These are phyloP conservation scores for Blepharisma japonicum DNA, from an alignment of 73 alveolate genomes.

Conservation along the genomic window DNA sequence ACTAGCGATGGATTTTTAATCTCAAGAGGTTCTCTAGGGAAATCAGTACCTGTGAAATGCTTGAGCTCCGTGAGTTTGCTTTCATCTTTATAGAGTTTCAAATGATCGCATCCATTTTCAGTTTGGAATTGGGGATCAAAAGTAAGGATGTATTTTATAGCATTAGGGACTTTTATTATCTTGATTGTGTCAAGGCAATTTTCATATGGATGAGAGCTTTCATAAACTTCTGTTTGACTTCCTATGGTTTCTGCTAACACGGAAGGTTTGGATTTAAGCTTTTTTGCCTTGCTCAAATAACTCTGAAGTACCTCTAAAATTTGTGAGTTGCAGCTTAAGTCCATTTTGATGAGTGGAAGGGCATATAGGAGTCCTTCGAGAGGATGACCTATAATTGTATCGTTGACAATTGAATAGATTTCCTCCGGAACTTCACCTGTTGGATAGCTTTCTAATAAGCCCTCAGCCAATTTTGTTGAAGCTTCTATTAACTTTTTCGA, in stretches of 20 bases:
- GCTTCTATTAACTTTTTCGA: too few relatives aligned
- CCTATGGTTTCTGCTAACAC: background rate
- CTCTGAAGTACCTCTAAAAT: too few relatives aligned
- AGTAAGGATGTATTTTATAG: constrained; percentile 5
- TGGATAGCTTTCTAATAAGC: too few relatives aligned
- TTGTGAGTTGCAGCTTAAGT: too few relatives aligned
- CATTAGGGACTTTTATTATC: background rate
- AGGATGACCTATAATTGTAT: too few relatives aligned
- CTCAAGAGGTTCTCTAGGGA: background rate
- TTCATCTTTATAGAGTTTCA: constrained; percentile 15
- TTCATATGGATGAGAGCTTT: constrained; percentile 12
- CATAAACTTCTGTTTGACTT: background rate
- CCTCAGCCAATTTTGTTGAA: too few relatives aligned
- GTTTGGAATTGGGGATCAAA: constrained; percentile 21
- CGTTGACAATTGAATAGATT: too few relatives aligned
- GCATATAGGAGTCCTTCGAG: too few relatives aligned
- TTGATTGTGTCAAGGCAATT: background rate
- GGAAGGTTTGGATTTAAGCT: background rate
- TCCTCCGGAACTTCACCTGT: too few relatives aligned
- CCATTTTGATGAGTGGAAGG: too few relatives aligned
- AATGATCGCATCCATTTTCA: background rate
- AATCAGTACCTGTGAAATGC: background rate
- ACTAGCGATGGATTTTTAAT: background rate
- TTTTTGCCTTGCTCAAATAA: background rate
- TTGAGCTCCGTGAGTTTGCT: background rate